Conservation (phyloP, 2,329 filamentous ascomycete species). For the Triangularia setosa region DNA sequence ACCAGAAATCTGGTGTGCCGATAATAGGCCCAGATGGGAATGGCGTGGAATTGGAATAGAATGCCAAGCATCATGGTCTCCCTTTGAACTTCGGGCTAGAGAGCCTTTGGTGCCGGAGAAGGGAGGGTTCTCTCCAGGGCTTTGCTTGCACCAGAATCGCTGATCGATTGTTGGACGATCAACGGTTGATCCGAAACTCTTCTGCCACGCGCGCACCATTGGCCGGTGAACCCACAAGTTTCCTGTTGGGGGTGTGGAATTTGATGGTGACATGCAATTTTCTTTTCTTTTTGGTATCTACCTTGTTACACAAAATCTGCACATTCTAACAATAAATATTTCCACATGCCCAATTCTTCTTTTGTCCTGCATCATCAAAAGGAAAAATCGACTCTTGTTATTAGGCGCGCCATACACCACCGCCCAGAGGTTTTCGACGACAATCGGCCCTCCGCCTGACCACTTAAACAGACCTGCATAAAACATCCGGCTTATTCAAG, state of each 20-base stretch:
- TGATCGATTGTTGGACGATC: slow-evolving; percentile 8
- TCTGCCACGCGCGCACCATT: background rate
- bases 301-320: background rate
- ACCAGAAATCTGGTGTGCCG: background rate
- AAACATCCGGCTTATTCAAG: background rate
- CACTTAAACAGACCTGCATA: background rate
- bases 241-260: background rate
- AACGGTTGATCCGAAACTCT: slow-evolving; percentile 10
- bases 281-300: background rate
- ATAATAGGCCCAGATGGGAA: background rate
- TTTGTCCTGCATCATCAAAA: background rate
- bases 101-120: background rate
- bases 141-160: background rate
- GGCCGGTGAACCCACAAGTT: background rate
- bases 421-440: background rate
- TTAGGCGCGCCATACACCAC: background rate
- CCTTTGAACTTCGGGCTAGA: background rate
- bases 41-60: slow-evolving; percentile 5
- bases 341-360: background rate
- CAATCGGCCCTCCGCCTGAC: background rate
- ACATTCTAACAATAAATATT: background rate
- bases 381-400: background rate
- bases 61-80: slow-evolving; percentile 3
- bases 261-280: background rate
- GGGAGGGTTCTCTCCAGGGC: background rate